phyloP scores from a whole-genome alignment of 306 rosid species.

The Sophora flavescens region DNA sequence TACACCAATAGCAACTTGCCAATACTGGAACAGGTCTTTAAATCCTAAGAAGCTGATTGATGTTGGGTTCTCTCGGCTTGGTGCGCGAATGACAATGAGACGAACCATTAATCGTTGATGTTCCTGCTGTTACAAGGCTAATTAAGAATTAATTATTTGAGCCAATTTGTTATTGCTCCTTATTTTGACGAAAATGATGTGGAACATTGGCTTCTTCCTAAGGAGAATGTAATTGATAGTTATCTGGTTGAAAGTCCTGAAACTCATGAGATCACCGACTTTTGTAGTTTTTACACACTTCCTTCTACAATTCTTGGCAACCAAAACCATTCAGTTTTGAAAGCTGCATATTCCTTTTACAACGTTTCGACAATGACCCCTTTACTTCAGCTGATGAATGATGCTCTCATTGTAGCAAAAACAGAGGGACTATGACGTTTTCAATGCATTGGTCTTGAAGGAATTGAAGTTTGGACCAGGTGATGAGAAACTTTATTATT shows the following conservation, averaged over 20 bases:
- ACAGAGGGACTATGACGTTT: slow-evolving; percentile 63
- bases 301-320: slow-evolving; percentile 74
- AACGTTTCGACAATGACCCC: slow-evolving; percentile 64
- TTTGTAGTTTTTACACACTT: slow-evolving; percentile 86
- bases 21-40: slow-evolving; percentile 80
- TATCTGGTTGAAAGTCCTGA: slow-evolving; percentile 90
- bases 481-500: slow-evolving; percentile 74
- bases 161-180: slow-evolving; percentile 79
- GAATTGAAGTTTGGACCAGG: slow-evolving; percentile 77
- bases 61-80: slow-evolving; percentile 86
- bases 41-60: slow-evolving; percentile 84
- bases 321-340: slow-evolving; percentile 58
- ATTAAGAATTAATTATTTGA: slow-evolving; percentile 68
- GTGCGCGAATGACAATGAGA: slow-evolving; percentile 87
- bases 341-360: slow-evolving; percentile 74
- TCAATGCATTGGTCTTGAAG: slow-evolving; percentile 77
- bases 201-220: slow-evolving; percentile 95
- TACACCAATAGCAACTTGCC: slow-evolving; percentile 77
- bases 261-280: slow-evolving; percentile 52
- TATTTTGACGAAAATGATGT: slow-evolving; percentile 92
- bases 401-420: slow-evolving; percentile 69
- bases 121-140: slow-evolving; percentile 90
- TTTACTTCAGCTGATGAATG: slow-evolving; percentile 73
- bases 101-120: slow-evolving; percentile 79
- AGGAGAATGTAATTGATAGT: slow-evolving; percentile 84